Conservation (phyloP, 164 flowering plant genomes). For the Umbilicus rupestris region DNA sequence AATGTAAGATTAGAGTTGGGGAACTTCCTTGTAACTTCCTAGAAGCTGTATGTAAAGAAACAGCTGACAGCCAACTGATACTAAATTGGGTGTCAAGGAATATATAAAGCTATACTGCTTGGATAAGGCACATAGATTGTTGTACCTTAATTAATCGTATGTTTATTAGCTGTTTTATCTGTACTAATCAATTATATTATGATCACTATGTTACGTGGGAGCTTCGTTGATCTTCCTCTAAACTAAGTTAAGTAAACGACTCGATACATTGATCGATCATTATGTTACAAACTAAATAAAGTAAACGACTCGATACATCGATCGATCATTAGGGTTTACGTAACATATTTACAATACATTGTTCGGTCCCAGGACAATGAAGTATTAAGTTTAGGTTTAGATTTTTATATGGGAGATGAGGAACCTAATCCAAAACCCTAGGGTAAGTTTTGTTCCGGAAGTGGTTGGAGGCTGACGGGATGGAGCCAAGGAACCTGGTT, state of each 20-base stretch:
- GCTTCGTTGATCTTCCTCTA: not conserved
- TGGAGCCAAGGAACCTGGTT: not conserved
- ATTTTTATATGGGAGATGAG: too few relatives aligned
- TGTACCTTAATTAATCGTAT: not conserved
- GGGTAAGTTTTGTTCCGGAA: not conserved
- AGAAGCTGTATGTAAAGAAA: not conserved
- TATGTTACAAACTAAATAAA: too few relatives aligned
- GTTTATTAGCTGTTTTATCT: not conserved
- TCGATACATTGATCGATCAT: too few relatives aligned
- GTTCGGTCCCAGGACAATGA: not conserved
- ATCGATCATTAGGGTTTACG: not conserved
- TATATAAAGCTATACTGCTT: not conserved
- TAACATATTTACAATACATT: not conserved
- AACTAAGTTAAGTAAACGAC: not conserved
- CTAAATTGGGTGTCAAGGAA: not conserved
- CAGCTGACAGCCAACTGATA: not conserved
- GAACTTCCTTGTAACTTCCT: not conserved
- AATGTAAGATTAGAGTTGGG: not conserved
- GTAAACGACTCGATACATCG: too few relatives aligned
- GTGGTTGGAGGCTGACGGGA: not conserved
- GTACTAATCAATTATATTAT: not conserved
- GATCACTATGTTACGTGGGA: not conserved
- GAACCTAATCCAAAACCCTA: too few relatives aligned
- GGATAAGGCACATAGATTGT: constrained; percentile 7
- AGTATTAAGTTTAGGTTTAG: too few relatives aligned